A percentile compares a stretch with the other conserved stretches of the same genome.
phyloP scores from a whole-genome alignment of 108 stramenopile genomes.

The Conticribra guillardii region DNA sequence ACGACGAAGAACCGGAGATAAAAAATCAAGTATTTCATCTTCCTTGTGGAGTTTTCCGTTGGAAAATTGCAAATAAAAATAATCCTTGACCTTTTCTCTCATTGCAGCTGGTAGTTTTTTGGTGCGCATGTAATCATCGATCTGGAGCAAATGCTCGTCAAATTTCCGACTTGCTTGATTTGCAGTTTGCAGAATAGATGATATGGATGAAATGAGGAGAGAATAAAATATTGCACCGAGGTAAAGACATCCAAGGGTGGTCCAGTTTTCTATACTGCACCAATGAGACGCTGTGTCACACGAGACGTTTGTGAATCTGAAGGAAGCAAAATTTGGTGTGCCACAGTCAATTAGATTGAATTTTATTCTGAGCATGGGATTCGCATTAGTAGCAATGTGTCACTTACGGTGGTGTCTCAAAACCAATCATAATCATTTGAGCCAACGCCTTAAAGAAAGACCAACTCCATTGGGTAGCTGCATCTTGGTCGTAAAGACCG shows the following conservation, averaged over 20 bases:
- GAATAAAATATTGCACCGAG: constrained; percentile 70
- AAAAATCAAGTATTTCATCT: constrained; percentile 51
- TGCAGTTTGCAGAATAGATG: constrained; percentile 55
- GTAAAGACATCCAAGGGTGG: constrained; percentile 63
- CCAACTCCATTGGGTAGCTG: constrained; percentile 62
- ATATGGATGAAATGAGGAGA: constrained; percentile 67
- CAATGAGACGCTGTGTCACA: constrained; percentile 56
- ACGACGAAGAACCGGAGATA: constrained; percentile 59
- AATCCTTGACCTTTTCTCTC: constrained; percentile 70
- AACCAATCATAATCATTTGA: constrained; percentile 79
- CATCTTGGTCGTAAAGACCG: constrained; percentile 38
- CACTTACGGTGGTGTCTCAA: constrained; percentile 69
- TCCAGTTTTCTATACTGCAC: constrained; percentile 69
- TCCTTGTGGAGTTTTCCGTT: constrained; percentile 69
- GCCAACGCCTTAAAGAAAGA: constrained; percentile 69
- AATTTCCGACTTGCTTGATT: constrained; percentile 66
- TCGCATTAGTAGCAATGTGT: background rate
- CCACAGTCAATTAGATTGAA: background rate
- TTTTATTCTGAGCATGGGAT: background rate
- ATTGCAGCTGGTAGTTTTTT: constrained; percentile 61
- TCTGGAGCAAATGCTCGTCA: constrained; percentile 56
- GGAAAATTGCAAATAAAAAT: constrained; percentile 63
- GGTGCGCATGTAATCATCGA: constrained; percentile 72
- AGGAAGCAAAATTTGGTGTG: background rate
- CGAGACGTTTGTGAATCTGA: constrained; percentile 59